Conservation (phyloP, 163 green algal genomes). For the Scenedesmus sp. region DNA sequence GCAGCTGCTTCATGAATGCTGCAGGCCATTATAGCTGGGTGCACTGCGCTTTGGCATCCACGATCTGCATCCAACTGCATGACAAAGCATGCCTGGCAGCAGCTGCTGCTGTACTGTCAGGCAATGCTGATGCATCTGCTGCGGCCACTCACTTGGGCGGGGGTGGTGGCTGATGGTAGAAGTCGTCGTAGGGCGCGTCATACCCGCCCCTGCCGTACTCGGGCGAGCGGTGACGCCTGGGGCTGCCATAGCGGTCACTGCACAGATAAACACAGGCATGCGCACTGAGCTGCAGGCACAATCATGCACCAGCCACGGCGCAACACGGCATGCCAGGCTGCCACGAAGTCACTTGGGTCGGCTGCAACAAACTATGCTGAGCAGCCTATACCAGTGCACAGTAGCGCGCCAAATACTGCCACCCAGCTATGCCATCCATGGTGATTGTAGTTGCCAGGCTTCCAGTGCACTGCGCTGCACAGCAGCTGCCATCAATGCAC, state of each 20-base stretch:
- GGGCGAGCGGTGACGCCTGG: conserved; percentile 11
- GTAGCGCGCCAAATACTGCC: too few species aligned
- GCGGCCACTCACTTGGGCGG: conserved; percentile 10
- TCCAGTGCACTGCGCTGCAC: too few species aligned
- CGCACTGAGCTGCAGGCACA: neutral
- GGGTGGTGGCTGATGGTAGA: conserved; percentile 41
- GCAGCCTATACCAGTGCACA: too few species aligned
- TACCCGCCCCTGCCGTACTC: conserved; percentile 25
- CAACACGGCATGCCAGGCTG: too few species aligned
- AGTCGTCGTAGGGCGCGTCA: conserved; percentile 20
- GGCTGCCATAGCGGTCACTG: conserved; percentile 33
- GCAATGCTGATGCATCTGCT: neutral
- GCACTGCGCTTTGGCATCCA: neutral
- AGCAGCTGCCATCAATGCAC: neutral
- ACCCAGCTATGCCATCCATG: too few species aligned
- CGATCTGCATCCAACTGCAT: neutral
- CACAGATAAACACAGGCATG: neutral
- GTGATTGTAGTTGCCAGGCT: too few species aligned
- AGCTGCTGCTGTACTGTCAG: neutral
- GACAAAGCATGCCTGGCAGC: neutral
- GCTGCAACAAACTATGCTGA: too few species aligned
- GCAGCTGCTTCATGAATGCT: neutral
- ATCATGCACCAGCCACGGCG: neutral
- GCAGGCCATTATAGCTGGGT: neutral
- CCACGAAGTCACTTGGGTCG: too few species aligned